Percentiles rank a stretch among this genome's conserved stretches.
These are phyloP conservation scores for Xerocomellus chrysenteron DNA, from an alignment of 768 basidiomycete genomes.

Conservation along the genomic window DNA sequence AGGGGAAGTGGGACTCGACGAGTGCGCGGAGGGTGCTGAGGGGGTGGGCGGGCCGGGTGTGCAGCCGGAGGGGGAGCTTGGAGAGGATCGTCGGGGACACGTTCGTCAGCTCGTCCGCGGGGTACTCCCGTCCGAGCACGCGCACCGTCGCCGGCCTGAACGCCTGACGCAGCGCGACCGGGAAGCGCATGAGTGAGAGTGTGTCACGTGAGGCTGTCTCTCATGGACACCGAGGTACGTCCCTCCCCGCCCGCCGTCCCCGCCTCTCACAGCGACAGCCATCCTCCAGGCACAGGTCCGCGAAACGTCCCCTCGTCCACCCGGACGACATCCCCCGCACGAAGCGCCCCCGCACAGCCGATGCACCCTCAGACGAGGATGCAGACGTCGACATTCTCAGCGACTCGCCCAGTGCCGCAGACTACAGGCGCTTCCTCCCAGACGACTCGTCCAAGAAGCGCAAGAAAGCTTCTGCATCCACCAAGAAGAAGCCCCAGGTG, in stretches of 20 bases:
- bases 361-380: slow-evolving; percentile 39
- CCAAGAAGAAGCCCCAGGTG: slow-evolving; percentile 20
- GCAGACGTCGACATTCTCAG: slow-evolving; percentile 34
- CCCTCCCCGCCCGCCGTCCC: neutral
- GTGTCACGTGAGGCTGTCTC: slow-evolving; percentile 7
- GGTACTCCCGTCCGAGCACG: slow-evolving; percentile 66
- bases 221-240: slow-evolving; percentile 22
- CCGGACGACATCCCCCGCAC: slow-evolving; percentile 38
- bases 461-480: slow-evolving; percentile 17
- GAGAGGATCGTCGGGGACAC: slow-evolving; percentile 81
- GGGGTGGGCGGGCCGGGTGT: slow-evolving; percentile 77
- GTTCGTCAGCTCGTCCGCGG: slow-evolving; percentile 80
- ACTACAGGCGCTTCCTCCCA: slow-evolving; percentile 26
- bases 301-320: slow-evolving; percentile 33
- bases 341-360: slow-evolving; percentile 28
- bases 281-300: slow-evolving; percentile 18
- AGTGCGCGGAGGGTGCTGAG: slow-evolving; percentile 79
- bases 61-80: slow-evolving; percentile 75
- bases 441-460: slow-evolving; percentile 5
- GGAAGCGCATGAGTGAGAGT: slow-evolving; percentile 14
- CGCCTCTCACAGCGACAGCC: slow-evolving; percentile 19
- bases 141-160: slow-evolving; percentile 31
- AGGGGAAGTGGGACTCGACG: slow-evolving; percentile 81
- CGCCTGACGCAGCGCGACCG: neutral
- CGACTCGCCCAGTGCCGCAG: slow-evolving; percentile 17